Percentiles rank a stretch among this genome's conserved stretches.
Conservation (phyloP, 2,329 filamentous ascomycete genomes). For the Endothia cerciana region DNA sequence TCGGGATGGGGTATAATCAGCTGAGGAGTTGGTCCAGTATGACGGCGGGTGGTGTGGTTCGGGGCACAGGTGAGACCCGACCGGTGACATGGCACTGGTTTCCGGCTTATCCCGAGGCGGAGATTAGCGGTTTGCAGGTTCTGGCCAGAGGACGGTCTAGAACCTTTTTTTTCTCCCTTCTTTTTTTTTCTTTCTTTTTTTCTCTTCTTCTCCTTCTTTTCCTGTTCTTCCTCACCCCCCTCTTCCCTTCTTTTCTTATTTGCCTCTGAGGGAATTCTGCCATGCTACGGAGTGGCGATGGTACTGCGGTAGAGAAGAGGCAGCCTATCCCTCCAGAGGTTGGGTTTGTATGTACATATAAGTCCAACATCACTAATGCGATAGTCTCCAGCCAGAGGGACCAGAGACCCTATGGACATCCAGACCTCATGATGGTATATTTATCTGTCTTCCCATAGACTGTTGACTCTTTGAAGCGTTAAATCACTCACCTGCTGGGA, state of each 20-base stretch:
- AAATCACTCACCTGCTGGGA: no score
- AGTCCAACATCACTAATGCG: background rate
- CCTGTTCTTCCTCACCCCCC: no score
- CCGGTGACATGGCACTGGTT: background rate
- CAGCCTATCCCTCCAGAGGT: background rate
- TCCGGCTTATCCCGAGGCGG: slow-evolving; percentile 20
- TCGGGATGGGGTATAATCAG: slow-evolving; percentile 17
- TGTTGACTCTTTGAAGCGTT: no score
- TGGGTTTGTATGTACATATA: background rate
- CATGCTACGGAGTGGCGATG: background rate
- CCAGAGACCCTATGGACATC: background rate
- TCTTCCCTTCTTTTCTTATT: background rate
- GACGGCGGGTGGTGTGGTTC: slow-evolving; percentile 20
- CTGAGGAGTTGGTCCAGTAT: slow-evolving; percentile 19
- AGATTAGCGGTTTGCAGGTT: slow-evolving; percentile 11
- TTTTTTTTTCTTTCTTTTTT: background rate
- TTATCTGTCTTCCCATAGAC: no score
- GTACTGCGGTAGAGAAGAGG: background rate
- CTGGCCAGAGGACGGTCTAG: background rate
- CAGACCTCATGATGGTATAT: no score
- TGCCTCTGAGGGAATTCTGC: background rate
- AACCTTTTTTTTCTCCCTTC: background rate
- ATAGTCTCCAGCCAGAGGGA: background rate
- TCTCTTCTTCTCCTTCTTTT: background rate
- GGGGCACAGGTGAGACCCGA: slow-evolving; percentile 4